Base-by-base conservation (phyloP, 2,329 filamentous ascomycete species). In the Penicillium sp. region DNA sequence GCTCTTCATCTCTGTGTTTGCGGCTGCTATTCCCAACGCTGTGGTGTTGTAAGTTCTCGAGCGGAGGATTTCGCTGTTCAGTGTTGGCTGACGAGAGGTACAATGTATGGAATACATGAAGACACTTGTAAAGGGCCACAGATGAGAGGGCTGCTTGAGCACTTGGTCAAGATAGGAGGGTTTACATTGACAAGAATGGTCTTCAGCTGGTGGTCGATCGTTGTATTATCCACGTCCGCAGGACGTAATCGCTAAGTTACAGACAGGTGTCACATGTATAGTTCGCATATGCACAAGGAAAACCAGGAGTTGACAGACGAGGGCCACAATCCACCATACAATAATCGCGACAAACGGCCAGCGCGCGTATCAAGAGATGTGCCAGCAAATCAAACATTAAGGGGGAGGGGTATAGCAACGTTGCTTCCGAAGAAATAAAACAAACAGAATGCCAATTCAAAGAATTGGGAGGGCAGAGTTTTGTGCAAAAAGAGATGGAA, bases 331-430 rank as follows among this genome's bases (percentile, higher is more conserved):
- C 34, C 36, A 28, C 38, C 38, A 45, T 32, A 17, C 19, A 38
- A 41, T 15, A 49, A 47, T 39, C 29, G 45, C 43, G 48, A 39
- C 36, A 36, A 29, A 7, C 21, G 38, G 35, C 48, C 39, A 43
- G 50, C 33, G 45, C 47, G 47, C 50, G 34, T 48, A 49, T 19
- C 21, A 45, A 45, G 33, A 56, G 41, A 45, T 33, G 29, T 42
- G 45, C 48, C 42, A 36, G 36, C 35, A 50, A 43, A 52, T 44
- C 51, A 58, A 52, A 53, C 57, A 62, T 62, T 62, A 64, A 53
- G 47, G 47, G 47, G 34, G 36, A 36, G 45, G 60, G 60, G 60
- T 63, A 64, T 60, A 54, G 47, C 53, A 52, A 49, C 52, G 41
- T 47, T 53, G 48, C 51, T 57, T 58, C 48, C 50, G 48, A 50